Evolutionary conservation across 2,329 filamentous ascomycete species (phyloP), one percentile per base, ranked within the genome.

Genomic region (Pyricularia sp.): DNA sequence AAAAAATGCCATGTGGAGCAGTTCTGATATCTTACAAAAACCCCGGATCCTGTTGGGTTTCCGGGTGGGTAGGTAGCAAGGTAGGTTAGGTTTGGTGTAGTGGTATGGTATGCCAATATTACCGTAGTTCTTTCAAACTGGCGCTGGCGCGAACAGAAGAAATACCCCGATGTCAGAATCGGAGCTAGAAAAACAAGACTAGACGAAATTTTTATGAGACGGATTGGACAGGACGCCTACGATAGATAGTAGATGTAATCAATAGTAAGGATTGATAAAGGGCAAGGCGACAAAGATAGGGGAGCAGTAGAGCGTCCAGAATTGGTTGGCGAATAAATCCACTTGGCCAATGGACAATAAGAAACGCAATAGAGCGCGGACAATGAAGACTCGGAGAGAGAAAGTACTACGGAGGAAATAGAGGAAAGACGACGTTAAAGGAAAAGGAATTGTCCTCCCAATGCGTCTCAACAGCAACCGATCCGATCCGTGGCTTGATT

Each of bases 361-460:
- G 58, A 61, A 61, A 61, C 58, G 58, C 58, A 61, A 17, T 12
- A 70, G 69, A 70, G 69, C 72, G 74, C 74, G 76, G 73, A 74
- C 74, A 77, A 76, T 74, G 71, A 78, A 72, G 75, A 78, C 71
- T 74, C 77, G 75, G 74, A 36, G 77, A 12, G 23, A 61, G n/a
- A 25, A 14, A 26, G 23, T 25, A 61, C 25, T 26, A 26, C n/a
- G 58, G 10, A 61, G 58, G 4, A 73, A 73, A 76, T 78, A 79
- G n/a, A 61, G 78, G 78, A 78, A 80, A 79, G 79, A 76, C 77
- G 77, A 77, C 78, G 77, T 78, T 71, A 77, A 79, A 76, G 58
- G 25, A 61, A 26, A 26, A 61, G 74, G 75, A 79, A 76, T 75
- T 77, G 75, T 76, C 76, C 76, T 76, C 79, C 76, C 70, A 68